Percentiles rank a stretch among this genome's conserved stretches.
These are phyloP conservation scores for Eimeria sp. DNA, from an alignment of 169 alveolate genomes.

Conservation along the genomic window DNA sequence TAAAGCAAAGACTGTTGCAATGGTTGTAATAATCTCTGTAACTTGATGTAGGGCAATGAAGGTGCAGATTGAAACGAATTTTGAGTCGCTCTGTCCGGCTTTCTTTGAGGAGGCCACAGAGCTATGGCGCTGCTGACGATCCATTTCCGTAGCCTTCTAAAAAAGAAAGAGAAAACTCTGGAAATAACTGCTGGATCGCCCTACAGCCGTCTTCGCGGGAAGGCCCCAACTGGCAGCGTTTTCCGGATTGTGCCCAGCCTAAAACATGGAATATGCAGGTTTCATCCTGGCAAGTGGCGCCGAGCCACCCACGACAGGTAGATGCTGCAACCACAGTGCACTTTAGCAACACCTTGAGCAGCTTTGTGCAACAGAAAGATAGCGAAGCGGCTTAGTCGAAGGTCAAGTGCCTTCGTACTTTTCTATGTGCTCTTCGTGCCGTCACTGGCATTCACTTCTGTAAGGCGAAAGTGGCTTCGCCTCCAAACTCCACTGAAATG, in stretches of 20 bases:
- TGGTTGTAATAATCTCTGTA: slow-evolving; percentile 21
- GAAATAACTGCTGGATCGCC: not conserved
- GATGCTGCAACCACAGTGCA: not conserved
- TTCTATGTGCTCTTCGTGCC: not conserved
- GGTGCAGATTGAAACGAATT: slow-evolving; percentile 37
- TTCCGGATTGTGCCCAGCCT: not conserved
- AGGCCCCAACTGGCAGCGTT: not conserved
- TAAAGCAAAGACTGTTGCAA: slow-evolving; percentile 87
- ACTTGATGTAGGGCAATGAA: slow-evolving; percentile 24
- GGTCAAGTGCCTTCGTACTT: not conserved
- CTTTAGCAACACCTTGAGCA: not conserved
- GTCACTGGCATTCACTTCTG: not conserved
- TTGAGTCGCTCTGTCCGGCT: slow-evolving; percentile 27
- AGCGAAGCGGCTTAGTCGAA: not conserved
- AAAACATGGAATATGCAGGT: not conserved
- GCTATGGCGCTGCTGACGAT: slow-evolving; percentile 46
- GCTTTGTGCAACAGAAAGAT: not conserved
- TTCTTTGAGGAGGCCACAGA: slow-evolving; percentile 61
- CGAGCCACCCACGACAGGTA: not conserved
- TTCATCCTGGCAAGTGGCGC: not conserved
- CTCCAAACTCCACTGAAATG: not conserved
- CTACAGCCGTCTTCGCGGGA: not conserved
- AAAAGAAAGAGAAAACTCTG: not conserved
- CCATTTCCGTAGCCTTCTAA: not conserved
- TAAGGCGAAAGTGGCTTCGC: not conserved